phyloP scores from a whole-genome alignment of 208 protist species.

The Vickermania ingenoplastis region DNA sequence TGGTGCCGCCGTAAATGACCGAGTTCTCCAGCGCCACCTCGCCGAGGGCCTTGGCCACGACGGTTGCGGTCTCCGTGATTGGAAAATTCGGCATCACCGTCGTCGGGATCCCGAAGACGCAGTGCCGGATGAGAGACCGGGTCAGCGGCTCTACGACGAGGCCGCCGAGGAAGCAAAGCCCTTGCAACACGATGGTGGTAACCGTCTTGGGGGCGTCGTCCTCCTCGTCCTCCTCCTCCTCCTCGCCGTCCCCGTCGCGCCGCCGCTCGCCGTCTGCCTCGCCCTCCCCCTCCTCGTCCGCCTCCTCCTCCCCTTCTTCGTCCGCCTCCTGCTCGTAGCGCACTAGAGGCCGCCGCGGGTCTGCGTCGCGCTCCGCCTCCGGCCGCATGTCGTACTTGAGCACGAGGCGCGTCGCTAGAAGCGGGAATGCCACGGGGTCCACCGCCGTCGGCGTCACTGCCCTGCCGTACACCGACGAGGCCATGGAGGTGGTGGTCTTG shows the following conservation, averaged over 20 bases:
- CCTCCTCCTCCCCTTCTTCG: constrained; percentile 15
- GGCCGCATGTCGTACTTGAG: constrained; percentile 15
- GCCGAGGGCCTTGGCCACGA: constrained; percentile 44
- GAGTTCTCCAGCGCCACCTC: constrained; percentile 42
- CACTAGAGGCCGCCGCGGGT: constrained; percentile 1
- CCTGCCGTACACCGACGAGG: constrained; percentile 26
- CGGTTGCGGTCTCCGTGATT: constrained; percentile 16
- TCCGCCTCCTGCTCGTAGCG: constrained; percentile 11
- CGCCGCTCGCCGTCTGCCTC: constrained; percentile 9
- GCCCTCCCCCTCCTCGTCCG: constrained; percentile 16
- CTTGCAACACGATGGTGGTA: constrained; percentile 26
- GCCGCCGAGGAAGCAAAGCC: constrained; percentile 50
- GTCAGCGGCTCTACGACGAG: constrained; percentile 45
- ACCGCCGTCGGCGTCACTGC: constrained; percentile 31
- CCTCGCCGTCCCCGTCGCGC: constrained; percentile 12
- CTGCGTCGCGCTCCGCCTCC: constrained; percentile 8
- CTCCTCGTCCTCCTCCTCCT: too few relatives aligned
- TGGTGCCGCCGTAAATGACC: constrained; percentile 46
- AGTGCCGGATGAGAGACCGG: constrained; percentile 43
- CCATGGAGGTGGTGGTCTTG: constrained; percentile 21
- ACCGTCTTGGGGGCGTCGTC: constrained; percentile 11
- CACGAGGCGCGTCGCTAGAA: constrained; percentile 24
- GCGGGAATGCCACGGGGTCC: constrained; percentile 30
- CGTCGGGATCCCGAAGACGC: constrained; percentile 42
- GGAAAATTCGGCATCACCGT: constrained; percentile 2